A percentile compares a stretch with the other conserved stretches of the same genome.
phyloP scores from a whole-genome alignment of 495 filamentous ascomycete species.

The Penicillium diatomitis region DNA sequence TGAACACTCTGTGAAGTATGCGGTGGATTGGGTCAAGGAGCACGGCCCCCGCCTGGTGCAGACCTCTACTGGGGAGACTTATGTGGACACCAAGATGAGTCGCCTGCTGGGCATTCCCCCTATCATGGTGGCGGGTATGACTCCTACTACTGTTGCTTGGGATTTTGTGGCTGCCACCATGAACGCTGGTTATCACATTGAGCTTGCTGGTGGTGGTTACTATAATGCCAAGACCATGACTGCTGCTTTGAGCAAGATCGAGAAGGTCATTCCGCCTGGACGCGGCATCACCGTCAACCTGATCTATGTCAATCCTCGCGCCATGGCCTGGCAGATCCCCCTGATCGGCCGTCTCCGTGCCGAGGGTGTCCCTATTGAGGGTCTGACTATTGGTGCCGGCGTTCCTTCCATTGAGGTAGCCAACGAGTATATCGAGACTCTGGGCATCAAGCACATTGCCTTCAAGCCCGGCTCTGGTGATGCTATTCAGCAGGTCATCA shows the following conservation, averaged over 20 bases:
- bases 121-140: constrained; percentile 94
- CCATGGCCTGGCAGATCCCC: constrained; percentile 97
- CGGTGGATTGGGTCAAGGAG: constrained; percentile 97
- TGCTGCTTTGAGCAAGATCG: constrained; percentile 80
- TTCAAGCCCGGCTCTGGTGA: constrained; percentile 42
- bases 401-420: constrained; percentile 43
- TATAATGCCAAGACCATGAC: constrained; percentile 88
- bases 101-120: constrained; percentile 80
- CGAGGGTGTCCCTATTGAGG: constrained; percentile 88
- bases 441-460: constrained; percentile 39
- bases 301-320: constrained; percentile 92
- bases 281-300: constrained; percentile 90
- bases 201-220: constrained; percentile 87
- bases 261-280: constrained; percentile 76
- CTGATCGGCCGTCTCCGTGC: constrained; percentile 74
- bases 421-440: constrained; percentile 35
- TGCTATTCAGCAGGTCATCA: constrained; percentile 38
- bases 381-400: constrained; percentile 51
- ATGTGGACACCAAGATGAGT: constrained; percentile 98
- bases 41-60: constrained; percentile 81
- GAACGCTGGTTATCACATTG: constrained; percentile 90
- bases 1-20: constrained; percentile 86
- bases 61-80: constrained; percentile 77
- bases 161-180: constrained; percentile 94
- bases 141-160: constrained; percentile 86